These are phyloP conservation scores for Vigna nakashimae DNA, from an alignment of 306 rosid genomes.

Conservation along the genomic window DNA sequence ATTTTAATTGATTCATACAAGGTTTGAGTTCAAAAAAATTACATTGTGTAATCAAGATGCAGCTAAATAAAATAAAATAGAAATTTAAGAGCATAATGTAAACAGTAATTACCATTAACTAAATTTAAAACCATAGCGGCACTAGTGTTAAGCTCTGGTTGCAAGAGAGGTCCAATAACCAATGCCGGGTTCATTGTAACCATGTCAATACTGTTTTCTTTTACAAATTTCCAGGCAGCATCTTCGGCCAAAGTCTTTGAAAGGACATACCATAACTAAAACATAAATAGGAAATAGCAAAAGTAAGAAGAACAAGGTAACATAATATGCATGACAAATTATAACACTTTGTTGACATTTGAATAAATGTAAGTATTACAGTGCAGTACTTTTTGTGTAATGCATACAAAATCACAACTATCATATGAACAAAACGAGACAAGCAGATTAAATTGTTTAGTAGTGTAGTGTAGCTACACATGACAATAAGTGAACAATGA, in stretches of 20 bases:
- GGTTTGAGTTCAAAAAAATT: not conserved
- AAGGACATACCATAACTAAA: constrained; percentile 64
- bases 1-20: not conserved
- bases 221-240: constrained; percentile 73
- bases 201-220: constrained; percentile 73
- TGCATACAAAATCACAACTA: constrained; percentile 2
- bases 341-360: not conserved
- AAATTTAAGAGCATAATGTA: not conserved
- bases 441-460: not conserved
- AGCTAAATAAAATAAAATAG: not conserved
- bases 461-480: not conserved
- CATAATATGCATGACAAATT: not conserved
- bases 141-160: constrained; percentile 65
- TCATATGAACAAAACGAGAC: not conserved
- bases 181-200: constrained; percentile 69
- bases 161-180: constrained; percentile 80
- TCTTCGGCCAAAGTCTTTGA: constrained; percentile 80
- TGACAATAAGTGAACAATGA: too few species aligned
- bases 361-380: constrained; percentile 21
- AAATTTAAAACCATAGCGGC: constrained; percentile 50
- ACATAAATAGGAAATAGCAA: not conserved
- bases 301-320: constrained; percentile 6
- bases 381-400: not conserved
- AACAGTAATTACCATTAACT: constrained; percentile 52
- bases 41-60: not conserved